A percentile compares a stretch with the other conserved stretches of the same genome.
Evolutionary conservation across 306 rosid genomes (phyloP).

Genomic region (Rosa rugosa): DNA sequence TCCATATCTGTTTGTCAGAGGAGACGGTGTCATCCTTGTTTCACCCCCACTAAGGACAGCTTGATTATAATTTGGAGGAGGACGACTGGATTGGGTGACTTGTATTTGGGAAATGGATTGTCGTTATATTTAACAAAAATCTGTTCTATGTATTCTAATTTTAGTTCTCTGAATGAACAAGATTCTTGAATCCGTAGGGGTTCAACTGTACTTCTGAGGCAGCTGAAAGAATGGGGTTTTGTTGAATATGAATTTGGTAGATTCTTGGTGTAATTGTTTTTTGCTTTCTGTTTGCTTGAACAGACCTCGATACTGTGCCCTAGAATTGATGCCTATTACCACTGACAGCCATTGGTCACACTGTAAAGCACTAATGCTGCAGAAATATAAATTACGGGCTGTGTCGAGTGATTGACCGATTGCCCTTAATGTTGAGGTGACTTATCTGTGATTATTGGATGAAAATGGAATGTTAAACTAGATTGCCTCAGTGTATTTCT

Average conservation of each 20-base stretch:
- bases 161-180: slow-evolving; percentile 6
- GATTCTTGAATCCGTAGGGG: slow-evolving; percentile 6
- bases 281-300: background rate
- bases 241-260: background rate
- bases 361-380: background rate
- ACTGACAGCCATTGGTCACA: background rate
- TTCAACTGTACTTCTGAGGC: slow-evolving; percentile 16
- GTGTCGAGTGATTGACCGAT: background rate
- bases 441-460: no score
- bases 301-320: background rate
- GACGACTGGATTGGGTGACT: slow-evolving; percentile 46
- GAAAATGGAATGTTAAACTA: no score
- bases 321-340: background rate
- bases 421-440: background rate
- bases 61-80: slow-evolving; percentile 41
- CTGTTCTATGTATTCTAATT: slow-evolving; percentile 7
- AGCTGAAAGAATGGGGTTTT: slow-evolving; percentile 8
- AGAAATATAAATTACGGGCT: background rate
- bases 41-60: slow-evolving; percentile 97
- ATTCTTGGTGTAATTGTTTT: background rate
- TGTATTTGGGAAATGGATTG: background rate
- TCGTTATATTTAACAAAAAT: slow-evolving; percentile 1
- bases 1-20: slow-evolving; percentile 97
- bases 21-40: slow-evolving; percentile 97
- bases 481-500: no score